Evolutionary conservation across 139 green algal genomes (phyloP), one percentile per base, ranked within the genome.

Genomic region (Mesotaenium endlicherianum): DNA sequence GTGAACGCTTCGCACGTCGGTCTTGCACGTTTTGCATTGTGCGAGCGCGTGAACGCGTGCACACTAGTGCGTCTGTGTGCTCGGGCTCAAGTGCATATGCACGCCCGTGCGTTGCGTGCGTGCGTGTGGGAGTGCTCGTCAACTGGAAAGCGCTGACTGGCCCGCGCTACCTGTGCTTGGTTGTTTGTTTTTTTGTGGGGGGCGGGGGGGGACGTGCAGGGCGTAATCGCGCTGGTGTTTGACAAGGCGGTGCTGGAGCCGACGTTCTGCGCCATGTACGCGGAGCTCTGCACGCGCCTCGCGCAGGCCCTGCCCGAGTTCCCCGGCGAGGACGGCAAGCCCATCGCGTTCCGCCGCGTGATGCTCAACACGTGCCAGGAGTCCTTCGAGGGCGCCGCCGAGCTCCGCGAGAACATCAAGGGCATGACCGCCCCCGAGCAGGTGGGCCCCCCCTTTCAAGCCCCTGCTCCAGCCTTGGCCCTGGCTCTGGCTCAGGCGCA

Each of bases 351-450:
- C 90, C 87, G 94, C 43, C 89, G 94, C 45, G 87, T 97, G 68
- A 91, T 99, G 87, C 90, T 99, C 0, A 97, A 98, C 91, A 99
- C 98, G 91, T 99, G 96, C 90, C 95, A 99, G 92, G 92, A 95
- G 77, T 95, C 97, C 92, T 98, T 98, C 86, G 93, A 76, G 57
- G 79, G 44, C 3, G 67, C 76, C 4, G 64, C 75, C 16, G 43
- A 42, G 40, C 50, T 72, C 6, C 26, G 53, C 16, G 53, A 85
- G 44, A 74, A 88, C 31, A 17, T 84, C 14, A 74, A 82, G 43
- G 59, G 50, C 26, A 80, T 83, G 75, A 77, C 70, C 26, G 30
- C 41, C 36, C 75, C 80, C 26, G 71, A 83, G 57, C 49, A 86
- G 71, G 77, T 82, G 38, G 40, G 69, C 53, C 20, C 53, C 20